These are phyloP conservation scores for Suillus ampliporus DNA, from an alignment of 768 basidiomycete species.

Conservation along the genomic window DNA sequence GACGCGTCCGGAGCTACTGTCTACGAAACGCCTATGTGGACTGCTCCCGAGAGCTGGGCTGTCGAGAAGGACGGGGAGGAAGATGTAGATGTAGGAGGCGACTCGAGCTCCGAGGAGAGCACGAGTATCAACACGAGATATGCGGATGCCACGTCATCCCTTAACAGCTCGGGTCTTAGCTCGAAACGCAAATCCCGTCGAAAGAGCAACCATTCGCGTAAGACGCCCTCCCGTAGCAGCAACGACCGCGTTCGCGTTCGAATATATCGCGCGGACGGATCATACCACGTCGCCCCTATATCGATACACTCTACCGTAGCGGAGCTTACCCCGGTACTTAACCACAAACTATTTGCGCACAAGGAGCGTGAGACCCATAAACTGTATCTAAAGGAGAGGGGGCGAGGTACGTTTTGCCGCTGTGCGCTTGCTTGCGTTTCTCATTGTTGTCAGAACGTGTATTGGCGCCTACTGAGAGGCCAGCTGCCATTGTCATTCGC, in stretches of 20 bases:
- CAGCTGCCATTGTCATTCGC: conserved; percentile 82
- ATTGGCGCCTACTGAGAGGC: conserved; percentile 79
- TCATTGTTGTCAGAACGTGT: conserved; percentile 68
- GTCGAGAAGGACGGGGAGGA: conserved; percentile 57
- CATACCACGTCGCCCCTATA: conserved; percentile 73
- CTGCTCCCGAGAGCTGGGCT: conserved; percentile 79
- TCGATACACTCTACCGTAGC: conserved; percentile 69
- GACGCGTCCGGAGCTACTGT: conserved; percentile 8
- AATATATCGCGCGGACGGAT: conserved; percentile 76
- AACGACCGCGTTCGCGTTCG: conserved; percentile 61
- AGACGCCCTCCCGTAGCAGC: conserved; percentile 19
- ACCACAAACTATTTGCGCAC: conserved; percentile 56
- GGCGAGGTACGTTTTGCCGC: conserved; percentile 59
- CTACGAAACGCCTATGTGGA: conserved; percentile 54
- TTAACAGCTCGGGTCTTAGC: conserved; percentile 14
- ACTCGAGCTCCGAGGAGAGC: conserved; percentile 50
- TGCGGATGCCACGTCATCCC: conserved; percentile 19
- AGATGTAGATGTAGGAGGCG: conserved; percentile 39
- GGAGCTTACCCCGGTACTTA: conserved; percentile 66
- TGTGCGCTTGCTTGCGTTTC: conserved; percentile 4
- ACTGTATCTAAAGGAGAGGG: conserved; percentile 76
- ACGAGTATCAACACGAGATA: conserved; percentile 22
- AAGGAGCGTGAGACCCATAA: conserved; percentile 65
- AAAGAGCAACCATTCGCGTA: conserved; percentile 29
- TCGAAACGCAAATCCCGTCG: conserved; percentile 30